Evolutionary conservation across 2,329 filamentous ascomycete genomes (phyloP).

Genomic region (Colletotrichum sp.): DNA sequence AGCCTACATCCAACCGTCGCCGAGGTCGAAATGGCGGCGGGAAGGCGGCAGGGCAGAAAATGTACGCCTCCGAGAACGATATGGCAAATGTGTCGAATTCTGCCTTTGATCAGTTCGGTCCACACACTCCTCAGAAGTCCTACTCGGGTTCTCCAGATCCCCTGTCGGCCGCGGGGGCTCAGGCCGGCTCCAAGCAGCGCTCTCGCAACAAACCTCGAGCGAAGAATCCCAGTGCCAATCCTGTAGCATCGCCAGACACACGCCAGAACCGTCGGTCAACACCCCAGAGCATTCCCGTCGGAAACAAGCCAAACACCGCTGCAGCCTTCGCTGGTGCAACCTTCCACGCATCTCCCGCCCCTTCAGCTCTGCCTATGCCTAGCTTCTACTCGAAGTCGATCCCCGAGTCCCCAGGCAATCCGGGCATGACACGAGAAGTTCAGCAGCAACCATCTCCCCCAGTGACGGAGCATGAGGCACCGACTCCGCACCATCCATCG

Average conservation of each 20-base stretch:
- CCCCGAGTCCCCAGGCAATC: conserved; percentile 61
- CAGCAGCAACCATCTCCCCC: conserved; percentile 56
- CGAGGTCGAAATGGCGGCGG: conserved; percentile 35
- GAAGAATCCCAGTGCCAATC: conserved; percentile 21
- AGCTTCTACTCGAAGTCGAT: conserved; percentile 82
- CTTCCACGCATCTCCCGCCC: conserved; percentile 93
- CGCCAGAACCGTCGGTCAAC: conserved; percentile 49
- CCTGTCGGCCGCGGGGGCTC: conserved; percentile 32
- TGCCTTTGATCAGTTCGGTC: conserved; percentile 37
- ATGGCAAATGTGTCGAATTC: conserved; percentile 28
- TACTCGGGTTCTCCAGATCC: conserved; percentile 38
- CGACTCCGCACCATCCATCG: conserved; percentile 45
- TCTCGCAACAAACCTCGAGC: conserved; percentile 23
- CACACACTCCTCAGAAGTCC: conserved; percentile 54
- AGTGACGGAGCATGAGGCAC: conserved; percentile 56
- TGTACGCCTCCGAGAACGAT: conserved; percentile 67
- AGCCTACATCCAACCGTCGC: conserved; percentile 39
- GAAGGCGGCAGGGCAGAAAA: conserved; percentile 49
- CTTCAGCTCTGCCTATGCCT: conserved; percentile 87
- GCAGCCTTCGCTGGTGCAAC: conserved; percentile 88
- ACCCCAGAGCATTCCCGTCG: conserved; percentile 30
- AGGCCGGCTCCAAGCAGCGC: conserved; percentile 28
- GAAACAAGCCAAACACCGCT: conserved; percentile 49
- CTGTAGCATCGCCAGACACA: conserved; percentile 43
- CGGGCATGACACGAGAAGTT: conserved; percentile 33